Base-by-base conservation (phyloP, 2,329 filamentous ascomycete species). In the Neopestalotiopsis rosae region DNA sequence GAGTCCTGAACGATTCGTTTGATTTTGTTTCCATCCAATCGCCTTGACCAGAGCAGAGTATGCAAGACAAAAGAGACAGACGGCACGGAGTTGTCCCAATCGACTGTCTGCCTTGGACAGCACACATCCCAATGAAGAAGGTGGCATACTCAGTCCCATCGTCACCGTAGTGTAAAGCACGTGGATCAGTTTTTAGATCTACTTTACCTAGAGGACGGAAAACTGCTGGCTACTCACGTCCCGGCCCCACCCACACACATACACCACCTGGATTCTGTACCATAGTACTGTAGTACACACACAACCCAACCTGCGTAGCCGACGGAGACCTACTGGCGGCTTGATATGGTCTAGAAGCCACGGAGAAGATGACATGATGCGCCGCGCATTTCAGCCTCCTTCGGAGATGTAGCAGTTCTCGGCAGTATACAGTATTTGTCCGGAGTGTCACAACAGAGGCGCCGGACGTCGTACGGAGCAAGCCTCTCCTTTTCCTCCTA, bases 271-370 rank as follows among this genome's bases (percentile, higher is more conserved):
- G 24, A 28, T 28, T 28, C 24, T 28, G 24, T 28, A 28, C 24
- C 24, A 28, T 28, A 28, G 24, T 28, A 28, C 24, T 28, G 24
- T 28, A 28, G 24, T 28, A 28, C 24, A 28, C 24, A n/a, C 45
- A 17, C 45, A 52, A 52, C 45, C 45, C 14, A 52, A 38, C 34
- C 34, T 59, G 57, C 12, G 14, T 32, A 38, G 34, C 59, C 59
- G 59, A 61, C 59, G 59, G 59, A 61, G 59, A 61, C 59, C 59
- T 20, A 5, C 5, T 38, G 34, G 34, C 34, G 59, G 59, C 45
- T 52, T 20, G 45, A 52, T n/a, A 61, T 14, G 9, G 28, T 38
- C 32, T 61, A 20, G n/a, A 61, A 40, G 24, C 57, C 20, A 24
- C 49, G 14, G 49, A n/a, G 49, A 17, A 56, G 30, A 28, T 30